Base-by-base conservation (phyloP, 257 asterid genomes). In the Petunia secreta region DNA sequence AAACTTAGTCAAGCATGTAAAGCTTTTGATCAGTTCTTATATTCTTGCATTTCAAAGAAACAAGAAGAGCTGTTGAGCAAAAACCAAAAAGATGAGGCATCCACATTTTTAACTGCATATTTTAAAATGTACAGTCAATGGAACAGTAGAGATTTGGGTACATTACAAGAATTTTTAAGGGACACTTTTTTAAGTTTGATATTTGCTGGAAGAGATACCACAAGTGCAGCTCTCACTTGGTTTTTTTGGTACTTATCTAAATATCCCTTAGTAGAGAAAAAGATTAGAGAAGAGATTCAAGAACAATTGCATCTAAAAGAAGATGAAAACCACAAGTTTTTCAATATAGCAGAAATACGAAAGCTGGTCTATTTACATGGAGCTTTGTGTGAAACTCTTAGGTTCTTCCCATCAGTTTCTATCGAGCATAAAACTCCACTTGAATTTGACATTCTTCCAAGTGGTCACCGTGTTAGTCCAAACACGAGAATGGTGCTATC, bases 1-100 rank as follows among this genome's bases (percentile, higher is more conserved):
- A 48, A 69, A n/a, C 57, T 69, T 3, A 34, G 16, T 46, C 77
- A 46, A 46, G 77, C 77, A 9, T 69, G 77, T 41, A 54, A 46
- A 25, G 76, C 75, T 52, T 68, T 68, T 68, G 16, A 69, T 43
- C 57, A 16, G 75, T 43, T 43, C 54, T 4, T 68, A n/a, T 43
- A 68, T 43, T 39, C 75, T 16, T 43, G 75, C 75, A 68, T 68
- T 68, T 68, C 2, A 11, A 15, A 2, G 4, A 43, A 67, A 25
- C 25, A 25, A 25, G 25, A 25, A 25, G 25, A 25, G 25, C 25
- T 25, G 25, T 25, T 25, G 25, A 25, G 25, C 25, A 25, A 25
- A 25, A 25, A 25, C 25, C 25, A 25, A 25, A 25, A 25, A 25
- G 25, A 25, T 25, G 25, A 25, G 25, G 25, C 25, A 25, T 25